Percentiles rank a stretch among this genome's conserved stretches.
Evolutionary conservation across 176 grass and related monocot genomes (phyloP).

Genomic region (Puya raimondii): DNA sequence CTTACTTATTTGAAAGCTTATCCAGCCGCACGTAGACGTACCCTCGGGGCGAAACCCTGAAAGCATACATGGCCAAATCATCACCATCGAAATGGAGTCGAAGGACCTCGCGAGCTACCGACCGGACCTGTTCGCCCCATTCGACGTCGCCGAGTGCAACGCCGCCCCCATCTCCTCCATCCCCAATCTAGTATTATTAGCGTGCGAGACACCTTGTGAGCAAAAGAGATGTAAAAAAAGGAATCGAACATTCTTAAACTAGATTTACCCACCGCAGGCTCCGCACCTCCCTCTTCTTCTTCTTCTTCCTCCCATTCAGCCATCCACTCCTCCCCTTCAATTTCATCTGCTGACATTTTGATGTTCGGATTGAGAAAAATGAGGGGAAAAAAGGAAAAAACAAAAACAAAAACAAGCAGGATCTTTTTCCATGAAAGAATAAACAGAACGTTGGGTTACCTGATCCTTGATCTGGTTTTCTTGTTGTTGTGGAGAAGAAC

Average conservation of each 20-base stretch:
- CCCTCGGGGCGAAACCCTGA: constrained; percentile 86
- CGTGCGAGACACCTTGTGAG: neutral
- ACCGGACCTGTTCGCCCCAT: constrained; percentile 56
- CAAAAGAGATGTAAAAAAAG: neutral
- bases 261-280: constrained; percentile 33
- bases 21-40: constrained; percentile 82
- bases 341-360: constrained; percentile 2
- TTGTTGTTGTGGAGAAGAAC: no score
- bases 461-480: no score
- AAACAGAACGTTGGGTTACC: no score
- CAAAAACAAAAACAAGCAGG: neutral
- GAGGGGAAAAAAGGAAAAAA: neutral
- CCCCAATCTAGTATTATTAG: constrained; percentile 46
- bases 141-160: constrained; percentile 43
- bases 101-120: constrained; percentile 49
- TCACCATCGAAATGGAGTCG: constrained; percentile 38
- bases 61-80: constrained; percentile 63
- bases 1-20: constrained; percentile 51
- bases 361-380: constrained; percentile 4
- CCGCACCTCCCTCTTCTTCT: constrained; percentile 38
- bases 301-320: constrained; percentile 15
- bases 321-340: constrained; percentile 18
- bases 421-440: no score
- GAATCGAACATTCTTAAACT: neutral
- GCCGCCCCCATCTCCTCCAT: constrained; percentile 74